Evolutionary conservation across 495 filamentous ascomycete genomes (phyloP), one percentile per base, ranked within the genome.

Genomic region (Neurospora africana): DNA sequence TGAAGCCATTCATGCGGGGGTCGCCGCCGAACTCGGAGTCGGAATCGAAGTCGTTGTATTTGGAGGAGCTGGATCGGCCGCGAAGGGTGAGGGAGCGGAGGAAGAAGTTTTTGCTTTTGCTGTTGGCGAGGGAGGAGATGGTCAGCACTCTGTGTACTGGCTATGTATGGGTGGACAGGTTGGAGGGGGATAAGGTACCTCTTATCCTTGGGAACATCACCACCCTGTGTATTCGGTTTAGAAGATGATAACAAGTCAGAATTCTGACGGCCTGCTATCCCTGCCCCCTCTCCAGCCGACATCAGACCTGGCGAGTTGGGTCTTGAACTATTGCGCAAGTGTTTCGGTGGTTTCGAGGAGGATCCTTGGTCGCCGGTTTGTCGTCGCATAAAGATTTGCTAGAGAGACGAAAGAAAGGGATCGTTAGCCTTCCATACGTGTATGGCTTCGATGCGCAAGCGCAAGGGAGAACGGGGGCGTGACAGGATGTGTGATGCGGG

Each of bases 81-180:
- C 91, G 94, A 74, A 98, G 91, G 74, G 81, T 84, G 36, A 88
- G 79, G 47, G 93, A 90, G 82, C 94, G 97, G 61, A 99, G 87
- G 78, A 99, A 97, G 17, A 93, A 97, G 37, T 91, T 65, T 65
- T 65, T 89, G 7, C 92, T 92, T 82, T 94, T 97, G 82, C 90
- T 97, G 73, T 72, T n/a, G n/a, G n/a, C n/a, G 72, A 71, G 37
- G 38, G 19, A 39, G 27, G 21, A 70, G 8, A 58, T 30, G 33
- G 69, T 74, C 72, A 71, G 77, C 68, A 68, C 33, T 61, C 15
- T 19, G 41, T 69, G 41, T 5, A 5, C 17, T 8, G 13, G 5
- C 19, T n/a, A 44, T 43, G 17, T 43, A 43, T 43, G 40, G 40
- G 17, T 43, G 17, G 41, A 23, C 9, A 5, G 9, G 43, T 10